Percentiles rank a stretch among this genome's conserved stretches.
Conservation (phyloP, 2,329 filamentous ascomycete species). For the Apiospora sp. region DNA sequence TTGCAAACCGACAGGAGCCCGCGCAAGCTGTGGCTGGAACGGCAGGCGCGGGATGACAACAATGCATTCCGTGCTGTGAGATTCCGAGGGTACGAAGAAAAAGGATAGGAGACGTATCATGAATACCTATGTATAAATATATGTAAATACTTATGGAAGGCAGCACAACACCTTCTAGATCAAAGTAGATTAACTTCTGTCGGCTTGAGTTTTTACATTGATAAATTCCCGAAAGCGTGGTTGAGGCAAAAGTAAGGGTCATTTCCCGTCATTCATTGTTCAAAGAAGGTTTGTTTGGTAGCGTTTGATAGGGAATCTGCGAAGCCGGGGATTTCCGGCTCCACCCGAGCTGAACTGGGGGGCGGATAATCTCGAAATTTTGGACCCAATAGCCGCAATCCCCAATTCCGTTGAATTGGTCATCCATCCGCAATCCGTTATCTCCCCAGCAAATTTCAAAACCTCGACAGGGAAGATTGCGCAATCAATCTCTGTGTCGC, state of each 20-base stretch:
- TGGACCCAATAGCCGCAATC: not conserved
- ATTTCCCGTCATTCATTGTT: conserved; percentile 11
- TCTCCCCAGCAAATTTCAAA: conserved; percentile 10
- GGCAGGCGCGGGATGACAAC: not conserved
- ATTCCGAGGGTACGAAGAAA: not conserved
- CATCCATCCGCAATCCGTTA: conserved; percentile 8
- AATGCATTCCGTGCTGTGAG: not conserved
- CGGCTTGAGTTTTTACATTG: not conserved
- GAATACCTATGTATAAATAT: not conserved
- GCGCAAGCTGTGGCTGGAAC: not conserved
- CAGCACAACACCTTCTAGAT: too few relatives aligned
- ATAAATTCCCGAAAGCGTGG: too few relatives aligned
- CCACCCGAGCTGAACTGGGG: conserved; percentile 1
- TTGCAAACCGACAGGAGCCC: conserved; percentile 13
- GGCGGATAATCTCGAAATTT: conserved; percentile 17
- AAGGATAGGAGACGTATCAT: not conserved
- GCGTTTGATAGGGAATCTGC: not conserved
- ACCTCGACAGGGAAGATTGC: not conserved
- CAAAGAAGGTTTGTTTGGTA: not conserved
- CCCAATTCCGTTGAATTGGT: conserved; percentile 16
- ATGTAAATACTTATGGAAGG: not conserved
- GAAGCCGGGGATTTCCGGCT: conserved; percentile 21
- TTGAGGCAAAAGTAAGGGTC: not conserved
- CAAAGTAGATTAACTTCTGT: not conserved
- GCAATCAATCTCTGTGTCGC: not conserved